phyloP scores from a whole-genome alignment of 192 early-diverging fungal genomes.

The Coemansia sp. region DNA sequence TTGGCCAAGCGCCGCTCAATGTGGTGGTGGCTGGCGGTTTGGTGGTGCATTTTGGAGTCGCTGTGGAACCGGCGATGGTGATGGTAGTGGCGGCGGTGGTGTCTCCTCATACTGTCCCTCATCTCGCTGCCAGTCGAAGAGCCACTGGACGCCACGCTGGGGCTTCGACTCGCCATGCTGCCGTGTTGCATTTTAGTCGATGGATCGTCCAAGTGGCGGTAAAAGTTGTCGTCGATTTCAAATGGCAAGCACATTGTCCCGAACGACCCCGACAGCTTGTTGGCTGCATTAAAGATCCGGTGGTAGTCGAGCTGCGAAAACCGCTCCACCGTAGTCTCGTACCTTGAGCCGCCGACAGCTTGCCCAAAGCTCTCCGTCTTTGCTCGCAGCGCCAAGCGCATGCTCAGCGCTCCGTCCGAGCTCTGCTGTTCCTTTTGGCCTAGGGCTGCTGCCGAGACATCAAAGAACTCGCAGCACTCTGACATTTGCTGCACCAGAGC shows the following conservation, averaged over 20 bases:
- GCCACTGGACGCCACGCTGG: conserved; percentile 16
- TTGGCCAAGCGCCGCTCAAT: conserved; percentile 8
- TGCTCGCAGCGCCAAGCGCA: conserved; percentile 1
- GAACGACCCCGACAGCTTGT: conserved; percentile 29
- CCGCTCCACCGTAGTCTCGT: conserved; percentile 42
- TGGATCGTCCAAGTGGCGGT: conserved; percentile 23
- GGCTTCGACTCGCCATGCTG: conserved; percentile 22
- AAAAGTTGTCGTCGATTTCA: conserved; percentile 38
- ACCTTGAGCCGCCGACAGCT: conserved; percentile 39
- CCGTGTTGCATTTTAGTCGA: conserved; percentile 23
- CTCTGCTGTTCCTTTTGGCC: conserved; percentile 11
- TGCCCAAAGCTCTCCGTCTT: conserved; percentile 27
- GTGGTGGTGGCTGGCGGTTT: neutral
- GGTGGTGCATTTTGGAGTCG: conserved; percentile 4
- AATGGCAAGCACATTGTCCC: conserved; percentile 50
- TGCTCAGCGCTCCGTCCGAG: neutral
- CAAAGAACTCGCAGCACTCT: conserved; percentile 41
- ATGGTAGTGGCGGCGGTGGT: neutral
- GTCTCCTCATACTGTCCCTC: neutral
- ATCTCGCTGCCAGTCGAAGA: neutral
- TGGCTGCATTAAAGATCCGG: conserved; percentile 25
- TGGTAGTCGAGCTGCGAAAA: conserved; percentile 49
- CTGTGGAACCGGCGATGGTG: neutral
- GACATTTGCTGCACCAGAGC: conserved; percentile 20
- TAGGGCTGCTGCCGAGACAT: conserved; percentile 4